Evolutionary conservation across 768 basidiomycete species (phyloP), one percentile per base, ranked within the genome.

Genomic region (Leccinum broughii): DNA sequence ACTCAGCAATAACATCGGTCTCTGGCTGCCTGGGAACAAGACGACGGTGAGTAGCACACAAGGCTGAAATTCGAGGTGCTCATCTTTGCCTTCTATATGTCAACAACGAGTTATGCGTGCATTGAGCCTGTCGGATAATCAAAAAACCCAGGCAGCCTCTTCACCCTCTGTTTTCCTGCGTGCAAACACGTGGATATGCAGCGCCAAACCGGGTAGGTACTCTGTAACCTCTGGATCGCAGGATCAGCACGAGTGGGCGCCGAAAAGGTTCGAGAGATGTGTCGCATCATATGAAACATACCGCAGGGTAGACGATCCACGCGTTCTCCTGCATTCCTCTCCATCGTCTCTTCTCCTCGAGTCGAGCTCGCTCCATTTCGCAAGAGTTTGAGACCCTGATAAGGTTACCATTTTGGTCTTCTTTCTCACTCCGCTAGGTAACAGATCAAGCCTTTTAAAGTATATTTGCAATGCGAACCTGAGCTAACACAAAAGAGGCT

Each of bases 261-360:
- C 6, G 7, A 51, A 48, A 22, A 49, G 10, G 3, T 26, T 30
- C 6, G 11, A 24, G 8, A 10, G 34, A 22, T 2, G n/a, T 9
- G 0, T 5, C 10, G 4, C 10, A 20, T 28, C 28, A 28, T 20
- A 55, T 11, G 17, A 55, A 30, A 54, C 89, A 70, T 66, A 94
- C 92, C 52, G 87, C 89, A 48, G 92, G 92, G 68, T 94, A 93
- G 52, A 92, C 88, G 68, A 93, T 93, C 93, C 93, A 93, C 1
- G 90, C 90, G 0, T 90, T 92, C 75, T 95, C 93, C 86, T 4
- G 84, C 87, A 49, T 69, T 70, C 51, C 70, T 70, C 10, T 89
- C 77, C 58, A 84, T 73, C 17, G 60, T 68, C 41, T 83, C 83
- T 66, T 90, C 86, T 63, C 28, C 28, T 28, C 28, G 7, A 28